Evolutionary conservation across 2,329 filamentous ascomycete species (phyloP).

Genomic region (Venturia oleaginea): DNA sequence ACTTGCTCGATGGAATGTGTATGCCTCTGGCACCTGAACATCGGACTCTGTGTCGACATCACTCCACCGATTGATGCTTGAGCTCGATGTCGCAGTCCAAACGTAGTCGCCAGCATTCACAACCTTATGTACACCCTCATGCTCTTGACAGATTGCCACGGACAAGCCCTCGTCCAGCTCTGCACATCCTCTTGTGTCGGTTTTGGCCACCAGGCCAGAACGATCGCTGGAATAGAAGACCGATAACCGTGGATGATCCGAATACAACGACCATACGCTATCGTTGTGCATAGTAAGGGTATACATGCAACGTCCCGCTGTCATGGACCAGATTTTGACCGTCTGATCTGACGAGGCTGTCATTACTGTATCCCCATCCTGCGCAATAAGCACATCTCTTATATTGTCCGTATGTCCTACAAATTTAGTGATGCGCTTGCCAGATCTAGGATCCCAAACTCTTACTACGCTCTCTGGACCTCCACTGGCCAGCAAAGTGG

Average conservation of each 20-base stretch:
- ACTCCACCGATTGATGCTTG: slow-evolving; percentile 85
- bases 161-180: slow-evolving; percentile 84
- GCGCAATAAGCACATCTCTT: slow-evolving; percentile 79
- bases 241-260: slow-evolving; percentile 72
- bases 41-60: slow-evolving; percentile 73
- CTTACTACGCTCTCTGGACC: slow-evolving; percentile 90
- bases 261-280: slow-evolving; percentile 93
- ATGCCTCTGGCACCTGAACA: slow-evolving; percentile 47
- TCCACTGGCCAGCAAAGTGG: slow-evolving; percentile 77
- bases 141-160: slow-evolving; percentile 84
- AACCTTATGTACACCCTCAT: slow-evolving; percentile 65
- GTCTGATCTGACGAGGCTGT: slow-evolving; percentile 94
- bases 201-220: slow-evolving; percentile 90
- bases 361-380: slow-evolving; percentile 82
- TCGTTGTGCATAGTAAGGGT: slow-evolving; percentile 99
- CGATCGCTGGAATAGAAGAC: slow-evolving; percentile 94
- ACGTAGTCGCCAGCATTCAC: slow-evolving; percentile 62
- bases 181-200: slow-evolving; percentile 67
- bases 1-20: slow-evolving; percentile 46
- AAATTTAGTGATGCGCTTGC: slow-evolving; percentile 88
- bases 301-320: slow-evolving; percentile 91
- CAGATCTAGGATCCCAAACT: slow-evolving; percentile 82
- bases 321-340: slow-evolving; percentile 96
- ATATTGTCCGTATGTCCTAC: slow-evolving; percentile 95
- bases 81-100: slow-evolving; percentile 84